phyloP scores from a whole-genome alignment of 495 filamentous ascomycete genomes.

The Aspergillus heteromorphus region DNA sequence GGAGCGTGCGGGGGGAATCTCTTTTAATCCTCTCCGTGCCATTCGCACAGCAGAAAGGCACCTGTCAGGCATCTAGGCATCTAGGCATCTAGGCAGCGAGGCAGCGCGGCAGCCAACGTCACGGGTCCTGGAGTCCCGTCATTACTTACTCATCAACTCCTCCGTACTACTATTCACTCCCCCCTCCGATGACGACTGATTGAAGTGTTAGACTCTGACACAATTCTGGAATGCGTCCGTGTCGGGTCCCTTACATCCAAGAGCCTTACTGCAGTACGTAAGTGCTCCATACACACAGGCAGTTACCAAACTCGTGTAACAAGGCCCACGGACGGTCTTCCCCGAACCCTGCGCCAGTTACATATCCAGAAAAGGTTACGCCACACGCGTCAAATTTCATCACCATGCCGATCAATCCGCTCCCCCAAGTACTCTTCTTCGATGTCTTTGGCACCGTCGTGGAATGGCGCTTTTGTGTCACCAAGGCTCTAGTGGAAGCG shows the following conservation, averaged over 20 bases:
- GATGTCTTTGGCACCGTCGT: conserved; percentile 75
- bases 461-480: conserved; percentile 62
- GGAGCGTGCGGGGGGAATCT: conserved; percentile 1
- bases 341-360: neutral
- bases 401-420: conserved; percentile 26
- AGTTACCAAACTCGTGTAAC: neutral
- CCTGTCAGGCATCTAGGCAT: neutral
- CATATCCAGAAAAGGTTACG: no score
- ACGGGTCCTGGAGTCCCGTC: no score
- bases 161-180: no score
- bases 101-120: neutral
- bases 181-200: no score
- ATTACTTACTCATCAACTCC: neutral
- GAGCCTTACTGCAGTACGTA: neutral
- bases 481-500: conserved; percentile 39
- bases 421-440: conserved; percentile 50
- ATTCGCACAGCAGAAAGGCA: neutral
- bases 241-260: neutral
- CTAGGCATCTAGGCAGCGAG: neutral
- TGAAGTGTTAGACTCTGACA: no score
- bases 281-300: neutral
- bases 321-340: neutral
- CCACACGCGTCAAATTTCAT: neutral
- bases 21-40: neutral
- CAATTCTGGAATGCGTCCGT: neutral